phyloP scores from a whole-genome alignment of 108 stramenopile species.

The Seminavis robusta region DNA sequence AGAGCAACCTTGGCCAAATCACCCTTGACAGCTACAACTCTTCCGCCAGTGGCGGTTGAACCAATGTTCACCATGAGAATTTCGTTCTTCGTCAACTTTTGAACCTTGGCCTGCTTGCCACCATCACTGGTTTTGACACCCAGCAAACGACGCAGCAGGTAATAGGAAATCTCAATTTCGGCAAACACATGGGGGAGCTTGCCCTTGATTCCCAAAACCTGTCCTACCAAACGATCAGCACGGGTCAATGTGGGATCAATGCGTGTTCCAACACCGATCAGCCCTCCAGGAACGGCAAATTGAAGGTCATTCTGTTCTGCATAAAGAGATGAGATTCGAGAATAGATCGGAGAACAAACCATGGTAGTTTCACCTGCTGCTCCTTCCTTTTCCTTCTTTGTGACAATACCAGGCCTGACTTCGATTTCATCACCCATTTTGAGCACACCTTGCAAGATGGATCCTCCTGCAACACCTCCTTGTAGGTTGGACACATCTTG shows the following conservation, averaged over 20 bases:
- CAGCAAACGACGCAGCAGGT: slow-evolving; percentile 93
- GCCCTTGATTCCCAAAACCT: slow-evolving; percentile 95
- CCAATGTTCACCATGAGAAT: slow-evolving; percentile 99
- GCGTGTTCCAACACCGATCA: slow-evolving; percentile 98
- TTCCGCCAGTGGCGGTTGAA: slow-evolving; percentile 96
- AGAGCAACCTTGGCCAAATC: slow-evolving; percentile 96
- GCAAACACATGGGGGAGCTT: slow-evolving; percentile 97
- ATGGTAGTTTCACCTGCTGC: slow-evolving; percentile 82
- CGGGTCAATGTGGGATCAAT: slow-evolving; percentile 99
- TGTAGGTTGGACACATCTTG: slow-evolving; percentile 93
- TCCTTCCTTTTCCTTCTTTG: slow-evolving; percentile 83
- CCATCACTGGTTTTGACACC: slow-evolving; percentile 99
- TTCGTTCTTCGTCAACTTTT: slow-evolving; percentile 93
- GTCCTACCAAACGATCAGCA: slow-evolving; percentile 98
- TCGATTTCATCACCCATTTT: slow-evolving; percentile 98
- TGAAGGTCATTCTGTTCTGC: slow-evolving; percentile 97
- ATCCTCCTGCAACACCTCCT: slow-evolving; percentile 99
- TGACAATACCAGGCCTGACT: slow-evolving; percentile 98
- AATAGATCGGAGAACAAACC: slow-evolving; percentile 92
- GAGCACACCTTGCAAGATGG: slow-evolving; percentile 96
- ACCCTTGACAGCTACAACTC: slow-evolving; percentile 92
- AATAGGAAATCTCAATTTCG: slow-evolving; percentile 97
- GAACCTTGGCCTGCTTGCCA: slow-evolving; percentile 98
- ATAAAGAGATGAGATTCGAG: slow-evolving; percentile 84
- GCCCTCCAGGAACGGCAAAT: slow-evolving; percentile 98